Evolutionary conservation across 228 moss, liverwort and hornwort species (phyloP).

Genomic region (Sphagnum fallax): DNA sequence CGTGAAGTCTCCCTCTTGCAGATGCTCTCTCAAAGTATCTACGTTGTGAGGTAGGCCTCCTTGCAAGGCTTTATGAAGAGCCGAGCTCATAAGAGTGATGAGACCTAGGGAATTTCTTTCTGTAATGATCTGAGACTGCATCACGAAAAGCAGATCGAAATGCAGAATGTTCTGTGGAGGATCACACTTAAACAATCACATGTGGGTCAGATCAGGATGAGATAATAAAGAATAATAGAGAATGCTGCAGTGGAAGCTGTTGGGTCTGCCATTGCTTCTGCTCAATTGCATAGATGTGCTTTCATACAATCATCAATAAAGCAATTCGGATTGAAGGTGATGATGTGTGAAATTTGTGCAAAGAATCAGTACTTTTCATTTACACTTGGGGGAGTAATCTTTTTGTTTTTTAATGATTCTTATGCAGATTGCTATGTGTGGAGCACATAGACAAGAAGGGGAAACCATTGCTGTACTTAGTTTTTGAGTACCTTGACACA

Average conservation of each 20-base stretch:
- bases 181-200: too few species aligned
- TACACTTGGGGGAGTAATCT: not conserved
- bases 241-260: too few species aligned
- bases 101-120: not conserved
- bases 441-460: constrained; percentile 70
- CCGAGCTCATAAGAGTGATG: not conserved
- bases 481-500: constrained; percentile 83
- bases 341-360: not conserved
- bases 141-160: too few species aligned
- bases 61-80: not conserved
- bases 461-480: constrained; percentile 71
- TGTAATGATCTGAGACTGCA: too few species aligned
- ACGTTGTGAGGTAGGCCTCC: constrained; percentile 37
- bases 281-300: not conserved
- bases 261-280: not conserved
- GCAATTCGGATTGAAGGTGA: not conserved
- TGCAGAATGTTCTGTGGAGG: too few species aligned
- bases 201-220: too few species aligned
- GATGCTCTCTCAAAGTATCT: constrained; percentile 70
- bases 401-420: not conserved
- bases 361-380: not conserved
- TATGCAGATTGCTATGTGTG: constrained; percentile 49
- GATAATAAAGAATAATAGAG: too few species aligned
- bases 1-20: constrained; percentile 75
- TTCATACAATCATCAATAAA: not conserved